These are phyloP conservation scores for Arthrinium puccinioides DNA, from an alignment of 2,329 filamentous ascomycete species.

Conservation along the genomic window DNA sequence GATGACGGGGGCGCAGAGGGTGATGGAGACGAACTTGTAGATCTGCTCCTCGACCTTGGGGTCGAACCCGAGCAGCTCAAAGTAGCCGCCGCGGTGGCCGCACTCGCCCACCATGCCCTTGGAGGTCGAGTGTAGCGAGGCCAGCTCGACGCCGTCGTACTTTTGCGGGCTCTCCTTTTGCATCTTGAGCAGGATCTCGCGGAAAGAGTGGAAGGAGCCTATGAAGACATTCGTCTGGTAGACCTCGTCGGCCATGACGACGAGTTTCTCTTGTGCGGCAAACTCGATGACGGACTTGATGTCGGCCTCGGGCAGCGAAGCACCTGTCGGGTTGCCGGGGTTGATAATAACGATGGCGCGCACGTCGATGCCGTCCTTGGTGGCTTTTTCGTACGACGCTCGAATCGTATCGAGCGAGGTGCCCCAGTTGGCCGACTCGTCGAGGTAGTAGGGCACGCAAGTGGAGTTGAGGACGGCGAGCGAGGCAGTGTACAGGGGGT, in stretches of 20 bases:
- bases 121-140: slow-evolving; percentile 84
- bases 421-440: slow-evolving; percentile 81
- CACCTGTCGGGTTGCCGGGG: slow-evolving; percentile 94
- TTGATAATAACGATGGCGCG: slow-evolving; percentile 96
- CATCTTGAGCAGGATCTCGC: slow-evolving; percentile 73
- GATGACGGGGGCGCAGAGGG: slow-evolving; percentile 89
- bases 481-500: slow-evolving; percentile 94
- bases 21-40: slow-evolving; percentile 98
- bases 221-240: slow-evolving; percentile 99
- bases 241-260: slow-evolving; percentile 92
- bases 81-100: slow-evolving; percentile 94
- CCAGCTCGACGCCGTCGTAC: slow-evolving; percentile 83
- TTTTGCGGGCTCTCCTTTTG: slow-evolving; percentile 67
- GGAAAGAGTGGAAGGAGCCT: slow-evolving; percentile 94
- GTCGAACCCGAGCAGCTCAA: slow-evolving; percentile 90
- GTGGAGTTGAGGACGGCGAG: slow-evolving; percentile 77
- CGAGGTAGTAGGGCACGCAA: slow-evolving; percentile 88
- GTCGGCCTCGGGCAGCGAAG: slow-evolving; percentile 70
- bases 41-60: slow-evolving; percentile 81
- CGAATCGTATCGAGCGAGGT: slow-evolving; percentile 78
- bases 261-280: slow-evolving; percentile 75
- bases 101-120: slow-evolving; percentile 99
- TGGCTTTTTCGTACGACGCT: slow-evolving; percentile 65
- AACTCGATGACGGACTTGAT: slow-evolving; percentile 82
- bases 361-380: slow-evolving; percentile 72